Percentiles rank a stretch among this genome's conserved stretches.
These are phyloP conservation scores for Cucurbita ficifolia DNA, from an alignment of 306 rosid species.

Conservation along the genomic window DNA sequence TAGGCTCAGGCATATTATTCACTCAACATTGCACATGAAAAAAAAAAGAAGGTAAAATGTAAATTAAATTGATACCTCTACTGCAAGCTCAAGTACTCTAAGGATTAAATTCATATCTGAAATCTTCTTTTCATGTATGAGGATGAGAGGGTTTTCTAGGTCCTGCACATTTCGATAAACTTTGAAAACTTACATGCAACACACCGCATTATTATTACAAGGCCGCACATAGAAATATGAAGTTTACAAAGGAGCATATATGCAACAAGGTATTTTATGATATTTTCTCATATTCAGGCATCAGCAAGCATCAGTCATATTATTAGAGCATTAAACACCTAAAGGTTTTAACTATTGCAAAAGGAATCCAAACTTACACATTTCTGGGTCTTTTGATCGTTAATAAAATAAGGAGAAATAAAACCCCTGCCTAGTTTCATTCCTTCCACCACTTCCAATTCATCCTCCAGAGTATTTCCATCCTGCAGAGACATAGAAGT, in stretches of 20 bases:
- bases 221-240: not conserved
- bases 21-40: conserved; percentile 10
- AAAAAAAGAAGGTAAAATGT: not conserved
- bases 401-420: conserved; percentile 84
- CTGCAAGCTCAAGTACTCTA: conserved; percentile 60
- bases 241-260: no score
- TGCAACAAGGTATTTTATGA: not conserved
- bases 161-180: conserved; percentile 32
- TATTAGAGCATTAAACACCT: not conserved
- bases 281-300: not conserved
- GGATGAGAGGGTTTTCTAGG: conserved; percentile 75
- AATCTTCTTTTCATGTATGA: conserved; percentile 78
- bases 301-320: not conserved
- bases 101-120: conserved; percentile 60
- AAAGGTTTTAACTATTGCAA: not conserved
- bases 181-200: not conserved
- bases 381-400: conserved; percentile 71
- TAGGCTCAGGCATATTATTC: not conserved
- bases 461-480: conserved; percentile 86
- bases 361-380: conserved; percentile 45
- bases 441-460: conserved; percentile 96
- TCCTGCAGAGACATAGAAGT: conserved; percentile 36
- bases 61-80: conserved; percentile 35
- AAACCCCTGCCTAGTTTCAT: conserved; percentile 81
- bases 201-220: not conserved